Base-by-base conservation (phyloP, 2,329 filamentous ascomycete genomes). In the Colletotrichum ledebouriae region DNA sequence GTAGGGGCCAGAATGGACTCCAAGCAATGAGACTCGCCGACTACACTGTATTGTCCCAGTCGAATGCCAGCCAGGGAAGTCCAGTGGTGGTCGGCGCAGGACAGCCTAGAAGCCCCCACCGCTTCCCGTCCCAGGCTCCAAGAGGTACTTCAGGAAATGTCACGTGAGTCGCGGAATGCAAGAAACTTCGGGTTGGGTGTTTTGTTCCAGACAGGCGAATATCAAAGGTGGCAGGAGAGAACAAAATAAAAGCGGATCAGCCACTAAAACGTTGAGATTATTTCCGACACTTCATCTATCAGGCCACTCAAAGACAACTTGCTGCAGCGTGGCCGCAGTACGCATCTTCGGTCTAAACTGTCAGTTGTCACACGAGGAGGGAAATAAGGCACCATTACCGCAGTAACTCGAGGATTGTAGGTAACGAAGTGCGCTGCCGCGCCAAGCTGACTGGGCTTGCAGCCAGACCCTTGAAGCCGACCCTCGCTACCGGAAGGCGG, bases 401-500 rank as follows among this genome's bases (percentile, higher is more conserved):
- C 29, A 6, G 29, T 29, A 29, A 7, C 29, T 29, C 29, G 29
- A 29, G 29, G 29, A 4, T 52, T 25, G 49, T 11, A 52, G 15
- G 25, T 33, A 29, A 29, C 29, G 49, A 60, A 34, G 42, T 41
- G 39, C 41, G 59, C 17, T 60, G 55, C 50, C 39, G 42, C 50
- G 63, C 63, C 64, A 67, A 63, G 64, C 44, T 39, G 41, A 56
- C 13, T 33, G 15, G 60, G 22, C 52, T 49, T 39, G 62, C 56
- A 66, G 62, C 66, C 56, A 55, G 61, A 69, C 66, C 66, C 61
- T 66, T 15, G 66, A 60, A 60, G 66, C 66, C 66, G 47, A 60
- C 61, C 33, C 55, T 67, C 67, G 67, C 67, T 63, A 55, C 58
- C 67, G 67, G 68, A 70, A 39, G 34, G 47, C 70, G 70, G 70